phyloP scores from a whole-genome alignment of 169 alveolate species.

The Miamiensis avidus region DNA sequence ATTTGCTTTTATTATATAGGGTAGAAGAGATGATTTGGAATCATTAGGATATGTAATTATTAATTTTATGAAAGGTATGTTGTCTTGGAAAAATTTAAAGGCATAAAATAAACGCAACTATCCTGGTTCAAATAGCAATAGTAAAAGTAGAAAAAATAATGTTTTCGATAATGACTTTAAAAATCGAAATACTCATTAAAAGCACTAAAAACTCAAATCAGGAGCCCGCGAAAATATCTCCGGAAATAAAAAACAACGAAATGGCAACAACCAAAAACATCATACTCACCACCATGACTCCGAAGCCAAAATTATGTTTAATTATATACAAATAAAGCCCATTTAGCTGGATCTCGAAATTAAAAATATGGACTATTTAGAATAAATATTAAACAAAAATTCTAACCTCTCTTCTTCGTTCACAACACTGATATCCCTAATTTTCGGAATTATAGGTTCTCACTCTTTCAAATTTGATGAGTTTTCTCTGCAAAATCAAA shows the following conservation, averaged over 20 bases:
- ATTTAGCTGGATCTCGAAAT: no score
- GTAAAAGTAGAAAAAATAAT: no score
- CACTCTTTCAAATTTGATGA: neutral
- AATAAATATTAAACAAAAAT: no score
- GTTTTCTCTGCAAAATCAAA: neutral
- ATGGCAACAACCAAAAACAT: neutral
- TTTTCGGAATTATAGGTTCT: neutral
- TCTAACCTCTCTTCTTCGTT: neutral
- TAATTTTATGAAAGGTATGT: constrained; percentile 69
- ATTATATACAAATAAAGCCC: no score
- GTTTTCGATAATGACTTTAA: no score
- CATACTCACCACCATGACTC: neutral
- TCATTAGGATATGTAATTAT: constrained; percentile 86
- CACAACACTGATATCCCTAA: neutral
- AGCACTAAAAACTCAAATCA: no score
- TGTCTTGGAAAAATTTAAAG: constrained; percentile 61
- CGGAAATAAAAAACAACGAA: no score
- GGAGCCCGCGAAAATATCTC: no score
- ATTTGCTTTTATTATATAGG: neutral
- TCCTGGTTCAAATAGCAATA: no score
- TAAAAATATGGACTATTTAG: neutral
- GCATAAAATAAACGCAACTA: no score
- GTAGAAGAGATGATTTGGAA: constrained; percentile 92
- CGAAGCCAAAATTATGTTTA: neutral
- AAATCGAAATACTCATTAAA: no score